Conservation (phyloP, 208 protist genomes). For the Trypanosoma vivax region DNA sequence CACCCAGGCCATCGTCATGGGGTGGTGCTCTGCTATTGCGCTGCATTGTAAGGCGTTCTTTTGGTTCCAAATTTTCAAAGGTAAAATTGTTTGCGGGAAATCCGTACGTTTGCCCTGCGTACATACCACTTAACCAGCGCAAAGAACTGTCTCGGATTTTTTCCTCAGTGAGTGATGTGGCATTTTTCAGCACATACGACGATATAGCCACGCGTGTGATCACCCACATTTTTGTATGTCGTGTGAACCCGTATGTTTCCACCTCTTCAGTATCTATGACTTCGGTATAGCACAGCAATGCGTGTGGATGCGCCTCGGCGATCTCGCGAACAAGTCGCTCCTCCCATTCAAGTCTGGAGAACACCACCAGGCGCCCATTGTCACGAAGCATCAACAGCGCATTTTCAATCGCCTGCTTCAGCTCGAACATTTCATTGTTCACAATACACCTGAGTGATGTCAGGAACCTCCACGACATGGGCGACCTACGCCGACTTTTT, state of each 20-base stretch:
- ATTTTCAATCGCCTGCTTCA: conserved; percentile 55
- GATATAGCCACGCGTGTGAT: conserved; percentile 42
- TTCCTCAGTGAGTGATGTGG: conserved; percentile 44
- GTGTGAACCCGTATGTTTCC: conserved; percentile 50
- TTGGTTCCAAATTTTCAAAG: conserved; percentile 52
- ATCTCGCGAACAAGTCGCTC: conserved; percentile 55
- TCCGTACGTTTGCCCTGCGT: conserved; percentile 71
- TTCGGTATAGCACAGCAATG: conserved; percentile 69
- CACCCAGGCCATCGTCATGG: conserved; percentile 58
- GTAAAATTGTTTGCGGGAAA: conserved; percentile 87
- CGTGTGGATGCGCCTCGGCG: conserved; percentile 68
- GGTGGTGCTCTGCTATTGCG: conserved; percentile 44
- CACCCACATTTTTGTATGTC: conserved; percentile 85
- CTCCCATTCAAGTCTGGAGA: conserved; percentile 72
- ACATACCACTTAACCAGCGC: conserved; percentile 73
- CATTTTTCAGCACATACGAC: conserved; percentile 70
- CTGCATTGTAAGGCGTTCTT: conserved; percentile 33
- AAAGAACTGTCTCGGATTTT: conserved; percentile 59
- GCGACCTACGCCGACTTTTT: conserved; percentile 47
- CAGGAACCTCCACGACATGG: conserved; percentile 83
- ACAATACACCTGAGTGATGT: conserved; percentile 75
- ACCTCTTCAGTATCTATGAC: conserved; percentile 53
- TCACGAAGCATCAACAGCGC: conserved; percentile 63
- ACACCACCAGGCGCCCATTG: conserved; percentile 68
- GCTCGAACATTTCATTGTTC: conserved; percentile 73